Percentiles rank a stretch among this genome's conserved stretches.
phyloP scores from a whole-genome alignment of 768 basidiomycete genomes.

The Cyclocybe cylindracea region DNA sequence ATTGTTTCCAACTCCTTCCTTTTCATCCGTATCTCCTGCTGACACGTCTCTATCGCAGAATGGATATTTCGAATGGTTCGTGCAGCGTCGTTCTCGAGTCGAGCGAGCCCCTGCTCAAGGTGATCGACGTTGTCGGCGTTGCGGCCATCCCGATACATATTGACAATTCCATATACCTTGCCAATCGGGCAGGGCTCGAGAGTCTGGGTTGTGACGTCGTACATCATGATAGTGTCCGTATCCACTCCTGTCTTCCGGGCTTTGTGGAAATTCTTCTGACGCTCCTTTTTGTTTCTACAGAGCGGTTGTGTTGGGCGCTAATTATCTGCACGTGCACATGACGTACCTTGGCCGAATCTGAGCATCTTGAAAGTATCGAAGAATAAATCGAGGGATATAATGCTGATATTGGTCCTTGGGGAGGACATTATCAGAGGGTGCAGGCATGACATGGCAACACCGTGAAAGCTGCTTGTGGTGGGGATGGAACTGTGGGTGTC shows the following conservation, averaged over 20 bases:
- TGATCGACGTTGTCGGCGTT: slow-evolving; percentile 22
- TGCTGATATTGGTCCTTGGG: slow-evolving; percentile 20
- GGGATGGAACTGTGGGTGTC: no score
- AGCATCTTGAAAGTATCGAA: slow-evolving; percentile 16
- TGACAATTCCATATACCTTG: slow-evolving; percentile 16
- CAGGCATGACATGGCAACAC: not conserved
- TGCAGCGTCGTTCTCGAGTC: slow-evolving; percentile 24
- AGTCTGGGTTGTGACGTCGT: slow-evolving; percentile 11
- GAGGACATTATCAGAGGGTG: not conserved
- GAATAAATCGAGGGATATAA: slow-evolving; percentile 19
- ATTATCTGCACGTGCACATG: not conserved
- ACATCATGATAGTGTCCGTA: slow-evolving; percentile 15
- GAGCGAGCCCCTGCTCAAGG: slow-evolving; percentile 24
- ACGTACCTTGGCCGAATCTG: slow-evolving; percentile 6
- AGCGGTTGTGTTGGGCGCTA: slow-evolving; percentile 1
- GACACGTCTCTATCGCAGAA: not conserved
- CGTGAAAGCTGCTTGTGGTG: not conserved
- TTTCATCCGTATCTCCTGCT: slow-evolving; percentile 10
- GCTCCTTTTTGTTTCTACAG: slow-evolving; percentile 11
- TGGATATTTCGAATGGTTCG: slow-evolving; percentile 11
- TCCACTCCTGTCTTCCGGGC: slow-evolving; percentile 10
- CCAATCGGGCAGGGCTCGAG: slow-evolving; percentile 12
- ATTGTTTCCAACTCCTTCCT: slow-evolving; percentile 20
- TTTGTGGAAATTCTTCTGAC: slow-evolving; percentile 13
- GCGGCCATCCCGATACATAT: slow-evolving; percentile 22